Evolutionary conservation across 257 asterid species (phyloP), one percentile per base, ranked within the genome.

Genomic region (Primulina huaijiensis): DNA sequence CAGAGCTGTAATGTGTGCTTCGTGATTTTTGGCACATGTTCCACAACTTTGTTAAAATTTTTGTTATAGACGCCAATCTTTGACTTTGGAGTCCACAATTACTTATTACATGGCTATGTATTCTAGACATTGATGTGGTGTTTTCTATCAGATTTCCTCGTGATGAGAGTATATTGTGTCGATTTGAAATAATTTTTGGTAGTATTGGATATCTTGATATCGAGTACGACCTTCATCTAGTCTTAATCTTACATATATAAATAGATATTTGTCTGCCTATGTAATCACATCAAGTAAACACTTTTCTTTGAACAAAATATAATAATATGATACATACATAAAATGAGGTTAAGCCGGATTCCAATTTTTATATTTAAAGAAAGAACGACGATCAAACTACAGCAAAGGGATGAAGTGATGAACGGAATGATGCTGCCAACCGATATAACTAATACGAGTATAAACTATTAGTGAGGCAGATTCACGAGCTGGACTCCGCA

Each of bases 11-110:
- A 74, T 53, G 77, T 40, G 60, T 50, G 21, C 57, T 57, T 61
- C 55, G 31, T 62, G 35, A 66, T 62, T 71, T 46, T 52, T 73
- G 74, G 68, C 62, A 46, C 64, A 73, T 71, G 74, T 64, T 58
- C 8, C 8, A 43, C 17, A 50, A 50, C 7, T 17, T 50, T 50
- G 57, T 50, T 17, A 50, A 50, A 50, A 16, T 16, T 4, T 46
- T 4, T 50, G 57, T 50, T 17, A 2, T 10, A 16, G 57, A 50
- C 57, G 8, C n/a, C 53, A 43, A 43, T 12, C 50, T 40, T 40
- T 40, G 52, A 23, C 25, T 23, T 23, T 23, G 25, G 52, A 40
- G 19, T 12, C n/a, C 55, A 4, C 5, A 0, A 10, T 43, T 43
- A 12, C 53, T 38, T 38, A 27, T 38, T 8, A 10, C 46, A 8